Conservation (phyloP, 495 filamentous ascomycete genomes). For the Astrocystis sublimbata region DNA sequence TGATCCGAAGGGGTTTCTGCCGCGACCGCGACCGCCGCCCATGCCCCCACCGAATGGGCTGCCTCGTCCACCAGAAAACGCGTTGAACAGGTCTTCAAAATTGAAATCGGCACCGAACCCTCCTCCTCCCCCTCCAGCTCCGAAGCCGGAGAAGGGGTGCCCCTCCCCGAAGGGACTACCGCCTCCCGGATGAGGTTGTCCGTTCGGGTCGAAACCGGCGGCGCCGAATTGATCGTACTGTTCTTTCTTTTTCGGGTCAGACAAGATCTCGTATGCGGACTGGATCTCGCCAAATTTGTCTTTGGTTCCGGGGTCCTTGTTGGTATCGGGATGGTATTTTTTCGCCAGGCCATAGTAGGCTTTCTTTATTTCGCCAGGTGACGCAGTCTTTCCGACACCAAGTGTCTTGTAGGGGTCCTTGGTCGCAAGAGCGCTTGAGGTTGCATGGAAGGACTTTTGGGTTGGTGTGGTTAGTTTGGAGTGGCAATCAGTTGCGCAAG, state of each 20-base stretch:
- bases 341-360: conserved; percentile 98
- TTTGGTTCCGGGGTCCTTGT: conserved; percentile 88
- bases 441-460: conserved; percentile 75
- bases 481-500: background rate
- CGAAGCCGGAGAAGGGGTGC: conserved; percentile 64
- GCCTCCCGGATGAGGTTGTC: conserved; percentile 69
- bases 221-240: conserved; percentile 89
- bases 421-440: conserved; percentile 56
- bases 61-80: conserved; percentile 69
- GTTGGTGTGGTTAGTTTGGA: conserved; percentile 14
- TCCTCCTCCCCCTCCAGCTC: conserved; percentile 52
- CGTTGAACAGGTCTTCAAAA: conserved; percentile 93
- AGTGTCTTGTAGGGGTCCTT: conserved; percentile 85
- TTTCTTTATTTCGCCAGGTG: conserved; percentile 91
- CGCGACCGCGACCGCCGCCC: conserved; percentile 50
- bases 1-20: conserved; percentile 65
- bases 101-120: conserved; percentile 79
- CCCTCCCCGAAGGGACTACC: conserved; percentile 58
- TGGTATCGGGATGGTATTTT: conserved; percentile 97
- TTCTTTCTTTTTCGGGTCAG: conserved; percentile 86
- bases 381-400: conserved; percentile 78
- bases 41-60: conserved; percentile 53
- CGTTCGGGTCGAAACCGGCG: conserved; percentile 80
- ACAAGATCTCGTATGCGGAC: conserved; percentile 86
- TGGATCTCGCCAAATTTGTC: conserved; percentile 93